Percentiles rank a stretch among this genome's conserved stretches.
phyloP scores from a whole-genome alignment of 805 yeast genomes.

The Trichomonascus vanleenenianus region DNA sequence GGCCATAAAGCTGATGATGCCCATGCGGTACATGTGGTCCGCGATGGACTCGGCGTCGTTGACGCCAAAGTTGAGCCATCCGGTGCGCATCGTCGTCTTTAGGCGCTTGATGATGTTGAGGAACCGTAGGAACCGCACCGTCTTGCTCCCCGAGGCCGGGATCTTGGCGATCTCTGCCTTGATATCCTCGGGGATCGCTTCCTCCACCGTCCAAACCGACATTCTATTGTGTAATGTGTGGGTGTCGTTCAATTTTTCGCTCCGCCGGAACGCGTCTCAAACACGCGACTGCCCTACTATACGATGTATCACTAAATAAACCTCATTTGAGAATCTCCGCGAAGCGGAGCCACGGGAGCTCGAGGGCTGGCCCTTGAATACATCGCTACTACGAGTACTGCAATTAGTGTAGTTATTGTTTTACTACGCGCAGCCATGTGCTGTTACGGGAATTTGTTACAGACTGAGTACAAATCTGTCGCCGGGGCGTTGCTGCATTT shows the following conservation, averaged over 20 bases:
- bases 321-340: too few relatives aligned
- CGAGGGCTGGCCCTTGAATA: too few relatives aligned
- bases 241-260: not conserved
- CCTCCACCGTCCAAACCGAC: slow-evolving; percentile 45
- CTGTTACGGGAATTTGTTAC: too few relatives aligned
- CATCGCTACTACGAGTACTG: too few relatives aligned
- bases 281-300: too few relatives aligned
- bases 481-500: too few relatives aligned
- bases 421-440: too few relatives aligned
- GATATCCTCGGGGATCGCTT: slow-evolving; percentile 43
- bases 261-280: not conserved
- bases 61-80: slow-evolving; percentile 65
- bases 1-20: slow-evolving; percentile 62
- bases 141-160: slow-evolving; percentile 4
- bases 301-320: too few relatives aligned
- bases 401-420: too few relatives aligned
- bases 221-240: not conserved
- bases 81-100: slow-evolving; percentile 80
- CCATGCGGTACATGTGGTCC: slow-evolving; percentile 97
- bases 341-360: too few relatives aligned
- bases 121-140: slow-evolving; percentile 33
- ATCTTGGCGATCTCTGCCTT: slow-evolving; percentile 28
- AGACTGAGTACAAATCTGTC: too few relatives aligned
- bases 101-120: slow-evolving; percentile 63
- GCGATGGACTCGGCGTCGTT: slow-evolving; percentile 47